Evolutionary conservation across 306 rosid species (phyloP), one percentile per base, ranked within the genome.

Genomic region (Echinosophora koreensis): DNA sequence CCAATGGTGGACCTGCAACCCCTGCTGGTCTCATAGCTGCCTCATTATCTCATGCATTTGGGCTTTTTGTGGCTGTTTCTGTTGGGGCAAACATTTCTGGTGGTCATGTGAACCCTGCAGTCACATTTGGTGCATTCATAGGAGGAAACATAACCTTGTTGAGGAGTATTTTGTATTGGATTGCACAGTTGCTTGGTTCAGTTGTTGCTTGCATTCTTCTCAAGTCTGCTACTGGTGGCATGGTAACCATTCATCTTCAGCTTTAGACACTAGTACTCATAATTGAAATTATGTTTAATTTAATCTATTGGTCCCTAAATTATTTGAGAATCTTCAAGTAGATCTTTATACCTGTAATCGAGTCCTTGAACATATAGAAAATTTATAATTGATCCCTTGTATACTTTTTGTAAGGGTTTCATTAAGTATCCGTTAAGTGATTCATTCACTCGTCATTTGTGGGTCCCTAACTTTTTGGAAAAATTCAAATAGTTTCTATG

Each of bases 101-200:
- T 3, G 98, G 97, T 5, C 98, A 93, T 77, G 93, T 93, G 37
- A 93, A 93, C 66, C 97, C 96, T 38, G 96, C 96, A 3, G 97
- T 93, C 59, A 93, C 96, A 6, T 89, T 91, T 69, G 97, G 97
- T 15, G 97, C 93, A 1, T 87, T 90, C 63, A 30, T 93, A 5
- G 97, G 98, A 38, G 98, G 97, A 46, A 89, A 91, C 86, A 90
- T 93, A 8, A 84, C 93, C 15, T 55, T 90, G 0, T 67, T 93
- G 56, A 87, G 93, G 52, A 78, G 83, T 15, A 76, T 87, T 66
- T 57, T 91, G 85, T 93, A 93, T 51, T 89, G 93, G 96, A 83
- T 93, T 73, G 93, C 87, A 0, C 98, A 93, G 74, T 67, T 93
- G 80, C 84, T 93, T 17, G 98, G 98, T 41, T 89, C 98, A 0